Evolutionary conservation across 208 protist genomes (phyloP), one percentile per base, ranked within the genome.

Genomic region (Borovskyia barvae): DNA sequence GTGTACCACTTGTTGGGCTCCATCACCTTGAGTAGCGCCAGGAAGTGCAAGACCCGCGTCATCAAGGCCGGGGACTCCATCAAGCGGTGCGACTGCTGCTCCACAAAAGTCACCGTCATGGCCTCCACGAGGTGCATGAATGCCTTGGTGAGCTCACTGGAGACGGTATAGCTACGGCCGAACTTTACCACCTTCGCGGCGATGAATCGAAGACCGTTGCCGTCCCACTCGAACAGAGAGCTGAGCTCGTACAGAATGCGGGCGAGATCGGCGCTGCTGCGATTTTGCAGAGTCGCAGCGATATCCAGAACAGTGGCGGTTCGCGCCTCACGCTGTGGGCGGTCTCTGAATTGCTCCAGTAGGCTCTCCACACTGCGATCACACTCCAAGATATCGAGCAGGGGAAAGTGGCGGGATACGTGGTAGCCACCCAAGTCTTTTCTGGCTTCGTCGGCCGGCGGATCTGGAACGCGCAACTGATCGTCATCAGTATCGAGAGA

Each of bases 1-100:
- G 83, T 77, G 66, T 81, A 93, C 86, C 89, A 95, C 67, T 72
- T 76, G 64, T 95, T 93, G 22, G 89, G 89, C 72, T 92, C 77
- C 50, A 92, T 80, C 1, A 95, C 52, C 55, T 90, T 90, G 17
- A 92, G 80, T 0, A 91, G 66, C 0, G 89, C 83, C 22, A 95
- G 70, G 53, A 95, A 95, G 60, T 92, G 79, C 3, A 93, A 60
- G 22, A 95, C 74, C 48, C 91, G 79, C 2, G 77, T 68, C 5
- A 75, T 65, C 40, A 95, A 53, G 9, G 52, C 54, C 1, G 85
- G 81, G 20, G 72, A 80, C 41, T 64, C 63, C n/a, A 50, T 42
- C 41, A 95, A 75, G 3, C 85, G 83, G 39, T 75, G 68, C 17
- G 89, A 82, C 66, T 91, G 83, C 59, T 79, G 73, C 51, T 76